A percentile compares a stretch with the other conserved stretches of the same genome.
Conservation (phyloP, 305 asterid genomes). For the Fraxinus latifolia region DNA sequence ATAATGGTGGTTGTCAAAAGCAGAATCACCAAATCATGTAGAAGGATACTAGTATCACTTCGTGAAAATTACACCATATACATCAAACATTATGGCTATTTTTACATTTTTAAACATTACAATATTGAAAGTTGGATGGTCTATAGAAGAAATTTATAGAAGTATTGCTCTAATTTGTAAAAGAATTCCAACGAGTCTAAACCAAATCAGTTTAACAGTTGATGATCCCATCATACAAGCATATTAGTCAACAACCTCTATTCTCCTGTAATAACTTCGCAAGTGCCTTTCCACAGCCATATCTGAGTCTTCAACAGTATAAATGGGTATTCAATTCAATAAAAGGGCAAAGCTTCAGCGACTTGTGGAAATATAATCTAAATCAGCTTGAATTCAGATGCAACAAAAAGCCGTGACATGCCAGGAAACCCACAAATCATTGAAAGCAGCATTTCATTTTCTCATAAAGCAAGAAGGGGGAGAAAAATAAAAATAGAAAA, state of each 20-base stretch:
- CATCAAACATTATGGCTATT: neutral
- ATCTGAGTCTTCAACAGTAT: neutral
- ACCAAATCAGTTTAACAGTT: neutral
- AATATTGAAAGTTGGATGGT: neutral
- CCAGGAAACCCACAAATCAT: neutral
- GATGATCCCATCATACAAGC: neutral
- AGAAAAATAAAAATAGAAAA: neutral
- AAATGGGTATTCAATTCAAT: neutral
- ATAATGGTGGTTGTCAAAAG: neutral
- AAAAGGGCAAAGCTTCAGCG: neutral
- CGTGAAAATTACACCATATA: neutral
- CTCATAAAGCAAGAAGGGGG: neutral
- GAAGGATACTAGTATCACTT: neutral
- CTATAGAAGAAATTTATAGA: neutral
- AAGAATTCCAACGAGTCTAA: neutral
- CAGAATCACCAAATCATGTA: neutral
- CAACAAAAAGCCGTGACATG: neutral
- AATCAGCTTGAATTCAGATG: neutral
- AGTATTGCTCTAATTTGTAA: neutral
- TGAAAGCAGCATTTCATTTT: neutral
- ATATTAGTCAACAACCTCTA: neutral
- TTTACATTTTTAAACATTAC: neutral
- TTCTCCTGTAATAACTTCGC: neutral
- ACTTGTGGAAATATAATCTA: neutral
- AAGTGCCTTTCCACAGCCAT: neutral